These are phyloP conservation scores for Cadophora luteo-olivacea DNA, from an alignment of 2,329 filamentous ascomycete genomes.

Conservation along the genomic window DNA sequence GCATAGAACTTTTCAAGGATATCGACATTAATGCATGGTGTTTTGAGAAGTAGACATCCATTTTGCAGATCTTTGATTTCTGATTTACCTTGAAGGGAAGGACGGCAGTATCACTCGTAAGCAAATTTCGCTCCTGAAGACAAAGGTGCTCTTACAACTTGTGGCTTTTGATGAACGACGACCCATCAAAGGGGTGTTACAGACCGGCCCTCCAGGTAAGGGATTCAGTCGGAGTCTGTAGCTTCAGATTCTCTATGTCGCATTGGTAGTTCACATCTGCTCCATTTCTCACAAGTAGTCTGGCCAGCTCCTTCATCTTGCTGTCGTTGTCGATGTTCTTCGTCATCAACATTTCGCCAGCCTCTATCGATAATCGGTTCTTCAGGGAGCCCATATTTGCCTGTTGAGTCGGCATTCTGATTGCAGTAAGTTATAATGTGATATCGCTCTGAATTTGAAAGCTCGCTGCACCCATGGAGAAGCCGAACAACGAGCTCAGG, in stretches of 20 bases:
- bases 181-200: neutral
- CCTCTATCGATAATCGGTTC: neutral
- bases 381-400: neutral
- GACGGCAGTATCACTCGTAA: neutral
- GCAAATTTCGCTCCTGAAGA: neutral
- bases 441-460: neutral
- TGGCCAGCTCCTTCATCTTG: neutral
- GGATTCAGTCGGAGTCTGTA: neutral
- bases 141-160: neutral
- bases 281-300: neutral
- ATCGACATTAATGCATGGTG: neutral
- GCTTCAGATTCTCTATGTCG: neutral
- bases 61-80: neutral
- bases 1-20: neutral
- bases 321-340: neutral
- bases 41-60: neutral
- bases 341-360: neutral
- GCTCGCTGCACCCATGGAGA: neutral
- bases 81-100: neutral
- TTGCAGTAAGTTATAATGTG: neutral
- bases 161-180: neutral
- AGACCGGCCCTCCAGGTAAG: neutral
- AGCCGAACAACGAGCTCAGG: neutral
- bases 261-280: constrained; percentile 9
- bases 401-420: neutral